Conservation (phyloP, 306 rosid species). For the Geum urbanum region DNA sequence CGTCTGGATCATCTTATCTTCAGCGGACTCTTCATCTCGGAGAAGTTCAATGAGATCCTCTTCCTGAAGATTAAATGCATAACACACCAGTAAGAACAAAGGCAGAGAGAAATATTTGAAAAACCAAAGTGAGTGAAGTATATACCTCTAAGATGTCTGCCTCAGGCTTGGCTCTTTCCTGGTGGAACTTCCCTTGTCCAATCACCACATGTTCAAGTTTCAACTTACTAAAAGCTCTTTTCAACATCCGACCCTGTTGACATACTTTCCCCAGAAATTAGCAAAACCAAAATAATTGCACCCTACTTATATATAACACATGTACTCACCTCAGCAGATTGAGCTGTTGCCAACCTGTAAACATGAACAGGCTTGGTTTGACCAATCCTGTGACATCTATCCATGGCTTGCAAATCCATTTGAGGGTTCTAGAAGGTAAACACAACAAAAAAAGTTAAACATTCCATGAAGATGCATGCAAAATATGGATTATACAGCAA, state of each 20-base stretch:
- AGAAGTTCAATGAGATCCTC: conserved; percentile 69
- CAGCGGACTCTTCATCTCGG: conserved; percentile 67
- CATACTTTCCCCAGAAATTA: conserved; percentile 8
- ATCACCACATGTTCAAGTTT: conserved; percentile 96
- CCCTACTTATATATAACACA: not conserved
- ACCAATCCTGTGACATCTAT: conserved; percentile 94
- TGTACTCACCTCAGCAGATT: conserved; percentile 69
- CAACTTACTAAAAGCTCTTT: conserved; percentile 93
- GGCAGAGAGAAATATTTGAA: not conserved
- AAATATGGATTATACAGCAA: not conserved
- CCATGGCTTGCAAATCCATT: conserved; percentile 98
- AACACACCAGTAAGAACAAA: not conserved
- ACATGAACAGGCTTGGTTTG: conserved; percentile 98
- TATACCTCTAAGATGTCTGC: conserved; percentile 52
- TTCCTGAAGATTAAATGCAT: conserved; percentile 35
- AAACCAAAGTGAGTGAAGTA: conserved; percentile 14
- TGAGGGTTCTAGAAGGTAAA: conserved; percentile 79
- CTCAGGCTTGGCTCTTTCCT: conserved; percentile 47
- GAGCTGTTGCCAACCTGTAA: conserved; percentile 93
- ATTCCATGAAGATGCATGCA: not conserved
- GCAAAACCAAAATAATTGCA: not conserved
- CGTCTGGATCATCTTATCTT: conserved; percentile 75
- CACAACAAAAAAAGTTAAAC: conserved; percentile 16
- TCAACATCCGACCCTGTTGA: conserved; percentile 85
- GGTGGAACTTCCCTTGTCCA: conserved; percentile 88